Base-by-base conservation (phyloP, 495 filamentous ascomycete species). In the Achaetomiella virescens region DNA sequence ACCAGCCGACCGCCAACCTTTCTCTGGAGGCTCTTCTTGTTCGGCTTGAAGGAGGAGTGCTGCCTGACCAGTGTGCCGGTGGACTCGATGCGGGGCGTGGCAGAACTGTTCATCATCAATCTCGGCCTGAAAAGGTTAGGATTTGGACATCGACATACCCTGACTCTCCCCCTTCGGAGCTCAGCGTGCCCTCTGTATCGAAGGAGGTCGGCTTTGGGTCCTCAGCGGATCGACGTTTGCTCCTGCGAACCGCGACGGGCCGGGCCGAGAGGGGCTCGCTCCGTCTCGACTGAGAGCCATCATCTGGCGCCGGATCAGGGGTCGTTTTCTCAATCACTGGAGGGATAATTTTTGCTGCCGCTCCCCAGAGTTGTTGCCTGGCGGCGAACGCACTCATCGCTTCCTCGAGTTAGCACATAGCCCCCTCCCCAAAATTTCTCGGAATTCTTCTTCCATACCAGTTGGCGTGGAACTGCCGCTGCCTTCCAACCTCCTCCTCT, bases 311-410 rank as follows among this genome's bases (percentile, higher is more conserved):
- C 5, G 45, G 20, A 21, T 48, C 25, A 9, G 46, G 38, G 20
- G 37, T 22, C 3, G 18, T 25, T 21, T 44, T 48, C 37, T 42
- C 43, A 21, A 29, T n/a, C n/a, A n/a, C 36, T 7, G 37, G 40
- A 18, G 12, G 20, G 17, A 24, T 48, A 6, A 7, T 25, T 18
- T 3, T n/a, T 42, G 42, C 46, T 55, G 62, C 25, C 18, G 45
- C 17, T 7, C 51, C 60, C 40, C 71, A 61, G 5, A 78, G 65
- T 35, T 63, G 74, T 60, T 74, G 71, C 9, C 78, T 71, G 15
- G 76, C 73, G 15, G 78, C 76, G 61, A 79, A 75, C 15, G 77
- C 78, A 58, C 78, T 81, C 62, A 80, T 64, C 10, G 61, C 76
- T 78, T 38, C 35, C 35, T 55, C 33, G 24, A 48, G 58, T 55